Evolutionary conservation across 805 yeast species (phyloP), one percentile per base, ranked within the genome.

Genomic region (Ogataea philodendri): DNA sequence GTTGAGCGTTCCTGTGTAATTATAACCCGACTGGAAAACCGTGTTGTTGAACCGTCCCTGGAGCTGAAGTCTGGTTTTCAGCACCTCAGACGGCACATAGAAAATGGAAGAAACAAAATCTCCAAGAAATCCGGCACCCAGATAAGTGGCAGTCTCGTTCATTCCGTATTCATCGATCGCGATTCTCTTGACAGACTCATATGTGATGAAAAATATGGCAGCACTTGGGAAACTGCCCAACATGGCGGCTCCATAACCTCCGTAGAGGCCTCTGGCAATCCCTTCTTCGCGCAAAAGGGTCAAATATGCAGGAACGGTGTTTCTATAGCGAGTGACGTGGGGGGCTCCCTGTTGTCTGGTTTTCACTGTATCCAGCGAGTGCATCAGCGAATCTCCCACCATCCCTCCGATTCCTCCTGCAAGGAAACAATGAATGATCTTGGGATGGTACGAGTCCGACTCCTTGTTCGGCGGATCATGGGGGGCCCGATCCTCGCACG

Each of bases 261-360:
- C 82, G 55, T 93, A 93, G 5, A 93, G 64, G 1, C 98, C 98
- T 40, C 81, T 72, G 32, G 73, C 59, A 7, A 93, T 46, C 0
- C 98, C 98, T 66, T 93, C 98, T 51, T 90, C 85, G 26, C 69
- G 56, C 32, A 83, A 62, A n/a, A 93, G 83, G 0, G 90, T 81
- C 17, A 62, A 44, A 51, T 84, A 87, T 0, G 97, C 95, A 8
- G 77, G 72, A 7, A 81, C 51, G 81, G 88, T 87, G 50, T 74
- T 79, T 41, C 65, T 72, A 60, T 90, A 90, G 58, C 85, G 83
- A 5, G 66, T 45, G 14, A 71, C 71, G 45, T 70, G 66, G 15
- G 84, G 80, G 4, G 95, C 84, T n/a, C 96, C 97, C 57, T 93
- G 99, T 59, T 93, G 98, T 44, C 98, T 70, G 2, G 98, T 93